These are phyloP conservation scores for Arabidopsis suecica DNA, from an alignment of 345 rosid genomes.

Conservation along the genomic window DNA sequence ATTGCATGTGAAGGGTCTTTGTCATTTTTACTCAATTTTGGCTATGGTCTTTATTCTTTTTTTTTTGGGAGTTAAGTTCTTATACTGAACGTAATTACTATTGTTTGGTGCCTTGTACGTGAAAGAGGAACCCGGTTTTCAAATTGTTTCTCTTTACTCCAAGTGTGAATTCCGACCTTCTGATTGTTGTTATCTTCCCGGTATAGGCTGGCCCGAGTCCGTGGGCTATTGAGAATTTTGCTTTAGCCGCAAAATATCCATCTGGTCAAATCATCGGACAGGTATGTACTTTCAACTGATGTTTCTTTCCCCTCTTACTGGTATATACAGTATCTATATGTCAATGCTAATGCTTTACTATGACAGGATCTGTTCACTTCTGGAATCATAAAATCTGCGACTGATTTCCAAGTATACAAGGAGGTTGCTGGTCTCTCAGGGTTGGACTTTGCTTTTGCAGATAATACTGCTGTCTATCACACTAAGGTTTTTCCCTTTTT, in stretches of 20 bases:
- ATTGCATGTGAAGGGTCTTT: neutral
- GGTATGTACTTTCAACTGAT: conserved; percentile 50
- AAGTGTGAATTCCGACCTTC: neutral
- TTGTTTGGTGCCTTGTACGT: neutral
- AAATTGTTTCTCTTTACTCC: neutral
- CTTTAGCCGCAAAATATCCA: conserved; percentile 83
- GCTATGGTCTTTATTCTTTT: conserved; percentile 1
- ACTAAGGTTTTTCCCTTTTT: conserved; percentile 65
- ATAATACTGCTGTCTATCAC: conserved; percentile 88
- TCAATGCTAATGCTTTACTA: conserved; percentile 39
- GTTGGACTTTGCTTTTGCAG: conserved; percentile 91
- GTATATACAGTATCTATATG: conserved; percentile 15
- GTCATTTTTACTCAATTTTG: neutral
- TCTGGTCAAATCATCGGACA: conserved; percentile 76
- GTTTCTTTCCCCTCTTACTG: conserved; percentile 3
- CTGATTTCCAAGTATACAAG: conserved; percentile 94
- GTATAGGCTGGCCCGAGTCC: conserved; percentile 91
- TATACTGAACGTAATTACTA: neutral
- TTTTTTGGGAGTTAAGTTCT: neutral
- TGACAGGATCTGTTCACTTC: conserved; percentile 83
- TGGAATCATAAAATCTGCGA: conserved; percentile 79
- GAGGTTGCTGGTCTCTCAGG: conserved; percentile 96
- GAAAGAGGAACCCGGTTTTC: conserved; percentile 3
- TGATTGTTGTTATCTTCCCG: conserved; percentile 16
- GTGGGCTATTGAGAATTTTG: conserved; percentile 91